Percentiles rank a stretch among this genome's conserved stretches.
These are phyloP conservation scores for Cladorrhinum sp. DNA, from an alignment of 2,329 filamentous ascomycete species.

Conservation along the genomic window DNA sequence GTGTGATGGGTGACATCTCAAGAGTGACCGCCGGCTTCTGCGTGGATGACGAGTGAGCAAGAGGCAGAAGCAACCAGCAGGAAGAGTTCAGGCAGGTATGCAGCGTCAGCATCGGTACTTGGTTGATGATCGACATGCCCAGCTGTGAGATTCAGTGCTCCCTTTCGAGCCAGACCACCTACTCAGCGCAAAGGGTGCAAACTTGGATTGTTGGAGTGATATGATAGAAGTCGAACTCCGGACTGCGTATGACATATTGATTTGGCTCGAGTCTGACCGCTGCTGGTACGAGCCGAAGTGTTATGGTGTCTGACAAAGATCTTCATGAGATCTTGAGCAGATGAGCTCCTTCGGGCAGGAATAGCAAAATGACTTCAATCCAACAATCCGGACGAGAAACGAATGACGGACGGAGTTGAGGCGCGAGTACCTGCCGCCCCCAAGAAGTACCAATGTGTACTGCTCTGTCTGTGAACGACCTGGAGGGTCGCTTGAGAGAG, in stretches of 20 bases:
- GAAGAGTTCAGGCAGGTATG: not conserved
- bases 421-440: not conserved
- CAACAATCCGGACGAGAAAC: not conserved
- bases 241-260: no score
- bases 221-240: no score
- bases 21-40: not conserved
- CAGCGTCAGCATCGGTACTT: not conserved
- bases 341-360: not conserved
- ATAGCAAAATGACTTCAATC: not conserved
- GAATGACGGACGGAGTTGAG: not conserved
- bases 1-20: not conserved
- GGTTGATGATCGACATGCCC: not conserved
- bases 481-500: not conserved
- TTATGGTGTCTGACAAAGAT: not conserved
- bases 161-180: not conserved
- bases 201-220: no score
- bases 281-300: not conserved
- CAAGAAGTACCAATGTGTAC: slow-evolving; percentile 2
- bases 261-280: not conserved
- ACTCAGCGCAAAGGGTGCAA: not conserved
- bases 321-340: not conserved
- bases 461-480: not conserved
- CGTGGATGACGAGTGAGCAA: no score
- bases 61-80: not conserved
- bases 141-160: not conserved